Conservation (phyloP, 2,329 filamentous ascomycete species). For the Penicillium sp. region DNA sequence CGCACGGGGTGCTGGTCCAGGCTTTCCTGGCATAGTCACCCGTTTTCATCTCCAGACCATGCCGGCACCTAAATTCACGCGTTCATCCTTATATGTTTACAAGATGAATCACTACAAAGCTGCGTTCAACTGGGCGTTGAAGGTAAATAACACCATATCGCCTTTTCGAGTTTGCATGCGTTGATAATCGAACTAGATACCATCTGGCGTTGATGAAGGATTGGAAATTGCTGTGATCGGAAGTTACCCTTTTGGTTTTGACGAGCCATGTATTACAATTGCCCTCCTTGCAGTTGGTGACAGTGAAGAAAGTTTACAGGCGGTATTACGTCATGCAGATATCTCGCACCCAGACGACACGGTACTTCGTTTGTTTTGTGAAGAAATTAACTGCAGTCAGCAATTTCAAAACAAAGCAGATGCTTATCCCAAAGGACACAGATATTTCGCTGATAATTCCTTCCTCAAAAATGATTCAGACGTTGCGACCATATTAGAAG, state of each 20-base stretch:
- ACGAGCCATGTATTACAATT: conserved; percentile 21
- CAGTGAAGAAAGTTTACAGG: conserved; percentile 12
- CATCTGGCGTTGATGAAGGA: conserved; percentile 10
- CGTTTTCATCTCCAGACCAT: conserved; percentile 43
- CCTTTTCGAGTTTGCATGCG: background rate
- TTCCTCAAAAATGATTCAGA: conserved; percentile 48
- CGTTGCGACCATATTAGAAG: background rate
- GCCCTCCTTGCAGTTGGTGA: conserved; percentile 17
- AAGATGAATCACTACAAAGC: conserved; percentile 40
- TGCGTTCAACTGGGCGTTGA: conserved; percentile 45
- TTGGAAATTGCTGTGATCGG: conserved; percentile 16
- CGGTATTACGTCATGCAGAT: conserved; percentile 37
- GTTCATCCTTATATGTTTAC: conserved; percentile 38
- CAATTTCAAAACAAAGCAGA: conserved; percentile 31
- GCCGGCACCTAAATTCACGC: conserved; percentile 16
- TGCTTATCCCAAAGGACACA: conserved; percentile 45
- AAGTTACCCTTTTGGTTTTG: conserved; percentile 7
- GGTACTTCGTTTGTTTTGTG: conserved; percentile 32
- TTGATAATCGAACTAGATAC: conserved; percentile 26
- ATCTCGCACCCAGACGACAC: conserved; percentile 33
- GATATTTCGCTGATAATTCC: conserved; percentile 49
- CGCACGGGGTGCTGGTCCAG: conserved; percentile 42
- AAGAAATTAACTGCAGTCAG: conserved; percentile 29
- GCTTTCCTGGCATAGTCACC: conserved; percentile 50
- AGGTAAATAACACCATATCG: too few relatives aligned